Percentiles rank a stretch among this genome's conserved stretches.
Evolutionary conservation across 1,284 basidiomycete genomes (phyloP).

Genomic region (Naganishia cerealis): DNA sequence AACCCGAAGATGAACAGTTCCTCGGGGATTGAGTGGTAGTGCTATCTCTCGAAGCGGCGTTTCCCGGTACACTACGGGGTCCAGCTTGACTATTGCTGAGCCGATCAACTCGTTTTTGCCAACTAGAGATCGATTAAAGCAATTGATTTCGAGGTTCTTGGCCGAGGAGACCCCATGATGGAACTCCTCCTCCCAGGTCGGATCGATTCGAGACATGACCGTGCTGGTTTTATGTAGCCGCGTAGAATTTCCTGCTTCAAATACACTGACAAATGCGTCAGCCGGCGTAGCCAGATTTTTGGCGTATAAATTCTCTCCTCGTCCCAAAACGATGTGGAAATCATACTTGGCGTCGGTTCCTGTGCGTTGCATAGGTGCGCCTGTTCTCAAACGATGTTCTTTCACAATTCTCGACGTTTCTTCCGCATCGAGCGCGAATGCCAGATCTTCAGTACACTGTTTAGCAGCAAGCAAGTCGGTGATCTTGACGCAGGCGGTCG

Average conservation of each 20-base stretch:
- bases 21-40: constrained; percentile 48
- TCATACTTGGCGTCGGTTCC: constrained; percentile 37
- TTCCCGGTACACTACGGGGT: constrained; percentile 43
- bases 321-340: constrained; percentile 45
- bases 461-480: constrained; percentile 50
- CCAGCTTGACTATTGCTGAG: constrained; percentile 44
- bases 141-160: constrained; percentile 46
- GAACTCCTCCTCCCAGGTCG: constrained; percentile 51
- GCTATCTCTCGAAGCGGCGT: constrained; percentile 43
- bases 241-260: constrained; percentile 43
- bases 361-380: background rate
- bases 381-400: constrained; percentile 36
- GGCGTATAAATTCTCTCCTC: constrained; percentile 48
- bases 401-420: constrained; percentile 47
- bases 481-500: constrained; percentile 51
- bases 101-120: constrained; percentile 53
- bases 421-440: constrained; percentile 48
- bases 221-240: constrained; percentile 51
- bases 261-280: constrained; percentile 48
- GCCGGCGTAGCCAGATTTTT: constrained; percentile 43
- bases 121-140: constrained; percentile 49
- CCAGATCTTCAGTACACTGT: constrained; percentile 47
- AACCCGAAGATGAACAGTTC: constrained; percentile 48
- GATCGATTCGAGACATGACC: constrained; percentile 48
- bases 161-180: constrained; percentile 43